phyloP scores from a whole-genome alignment of 108 stramenopile genomes.

The Nannochloropsis salina region DNA sequence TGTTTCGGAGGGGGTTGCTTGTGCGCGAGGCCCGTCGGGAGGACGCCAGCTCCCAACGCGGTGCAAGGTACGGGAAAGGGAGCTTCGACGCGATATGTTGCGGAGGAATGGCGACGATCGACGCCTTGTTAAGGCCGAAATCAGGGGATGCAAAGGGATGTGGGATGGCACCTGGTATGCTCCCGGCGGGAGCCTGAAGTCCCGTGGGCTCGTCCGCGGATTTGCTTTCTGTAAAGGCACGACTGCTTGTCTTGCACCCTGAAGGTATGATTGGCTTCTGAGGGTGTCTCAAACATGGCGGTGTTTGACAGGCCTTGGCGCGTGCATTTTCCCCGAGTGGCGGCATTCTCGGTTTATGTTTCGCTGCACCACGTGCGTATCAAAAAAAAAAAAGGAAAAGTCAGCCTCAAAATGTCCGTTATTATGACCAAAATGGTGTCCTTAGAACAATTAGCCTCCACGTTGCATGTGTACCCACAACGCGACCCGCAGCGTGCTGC shows the following conservation, averaged over 20 bases:
- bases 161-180: no score
- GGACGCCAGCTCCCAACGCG: not conserved
- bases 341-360: not conserved
- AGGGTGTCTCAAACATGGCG: not conserved
- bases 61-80: not conserved
- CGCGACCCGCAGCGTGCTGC: no score
- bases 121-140: no score
- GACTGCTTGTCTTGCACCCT: not conserved
- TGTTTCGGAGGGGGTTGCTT: constrained; percentile 71
- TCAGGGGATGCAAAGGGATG: no score
- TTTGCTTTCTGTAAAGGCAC: constrained; percentile 1
- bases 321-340: not conserved
- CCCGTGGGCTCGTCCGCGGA: not conserved
- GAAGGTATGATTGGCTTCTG: not conserved
- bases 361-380: no score
- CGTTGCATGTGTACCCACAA: no score
- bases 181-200: no score
- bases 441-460: no score
- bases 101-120: not conserved
- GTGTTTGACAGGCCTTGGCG: not conserved
- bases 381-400: no score
- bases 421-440: no score
- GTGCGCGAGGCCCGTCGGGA: constrained; percentile 59
- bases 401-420: no score
- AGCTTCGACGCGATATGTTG: not conserved